Evolutionary conservation across 2,329 filamentous ascomycete species (phyloP), one percentile per base, ranked within the genome.

Genomic region (Waltergamsia citrina): DNA sequence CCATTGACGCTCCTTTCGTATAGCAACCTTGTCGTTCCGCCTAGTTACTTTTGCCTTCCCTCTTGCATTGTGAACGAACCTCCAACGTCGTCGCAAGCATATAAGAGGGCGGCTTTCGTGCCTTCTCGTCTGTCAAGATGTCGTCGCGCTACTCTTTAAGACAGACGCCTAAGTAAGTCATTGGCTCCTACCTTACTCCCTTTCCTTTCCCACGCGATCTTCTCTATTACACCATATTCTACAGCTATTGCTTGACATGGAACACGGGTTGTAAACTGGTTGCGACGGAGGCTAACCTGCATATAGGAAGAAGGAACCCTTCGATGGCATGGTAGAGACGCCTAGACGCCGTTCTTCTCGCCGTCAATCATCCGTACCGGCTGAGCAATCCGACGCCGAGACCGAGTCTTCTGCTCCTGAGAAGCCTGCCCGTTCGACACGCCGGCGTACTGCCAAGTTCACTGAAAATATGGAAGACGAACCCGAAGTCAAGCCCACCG

Each of bases 271-370:
- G n/a, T n/a, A n/a, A n/a, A 8, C 22, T 24, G 22, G 22, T 24
- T n/a, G 22, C 22, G 22, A 29, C 20, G 7, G n/a, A 18, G 5
- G 12, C 30, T 28, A 29, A 25, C 29, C 16, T 22, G 12, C 20
- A 7, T 26, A 18, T 25, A 77, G 72, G 43, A 77, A 77, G 55
- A 74, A 73, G 56, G 71, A 75, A 50, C 65, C 73, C 38, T 76
- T 74, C 45, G 64, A 73, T 23, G 72, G 72, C 45, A 74, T 77
- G 71, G 57, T 77, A 39, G 70, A 74, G 52, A 77, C 71, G 7
- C 71, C 71, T 18, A 39, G 39, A 23, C 54, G 56, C 27, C 67
- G 67, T 28, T 60, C 62, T 38, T 58, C 59, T 29, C 63, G 68
- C 46, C 67, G 71, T 45, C 71, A 70, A 48, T 61, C 67, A 8